A percentile compares a stretch with the other conserved stretches of the same genome.
Evolutionary conservation across 192 early-diverging fungal species (phyloP).

Genomic region (Piromyces finnis): DNA sequence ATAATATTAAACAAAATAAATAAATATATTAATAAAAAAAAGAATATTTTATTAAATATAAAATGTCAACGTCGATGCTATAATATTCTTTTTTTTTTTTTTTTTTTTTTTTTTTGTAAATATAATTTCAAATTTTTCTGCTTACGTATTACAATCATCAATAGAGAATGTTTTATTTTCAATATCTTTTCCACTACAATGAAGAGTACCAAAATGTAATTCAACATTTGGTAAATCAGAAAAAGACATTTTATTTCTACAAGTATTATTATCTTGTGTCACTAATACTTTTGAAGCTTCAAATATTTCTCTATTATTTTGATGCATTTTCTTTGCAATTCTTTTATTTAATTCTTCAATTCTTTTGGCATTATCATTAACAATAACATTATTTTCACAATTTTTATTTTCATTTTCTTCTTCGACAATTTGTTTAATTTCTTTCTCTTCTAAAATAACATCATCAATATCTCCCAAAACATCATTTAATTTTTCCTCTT

Average conservation of each 20-base stretch:
- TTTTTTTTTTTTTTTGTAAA: too few relatives aligned
- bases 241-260: background rate
- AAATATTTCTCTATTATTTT: background rate
- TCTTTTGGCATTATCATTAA: background rate
- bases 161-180: background rate
- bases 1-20: background rate
- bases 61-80: too few relatives aligned
- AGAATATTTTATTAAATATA: too few relatives aligned
- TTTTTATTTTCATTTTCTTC: background rate
- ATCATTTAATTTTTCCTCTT: too few relatives aligned
- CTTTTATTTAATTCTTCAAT: background rate
- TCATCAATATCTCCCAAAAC: too few relatives aligned
- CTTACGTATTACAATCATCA: background rate
- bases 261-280: background rate
- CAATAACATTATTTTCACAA: background rate
- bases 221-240: background rate
- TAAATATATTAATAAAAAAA: background rate
- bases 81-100: too few relatives aligned
- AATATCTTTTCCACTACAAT: background rate
- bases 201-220: background rate
- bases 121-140: background rate
- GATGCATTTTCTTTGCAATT: background rate
- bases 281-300: too few relatives aligned
- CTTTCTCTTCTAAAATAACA: too few relatives aligned
- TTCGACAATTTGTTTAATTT: too few relatives aligned